phyloP scores from a whole-genome alignment of 768 basidiomycete species.

The Podaxis rugospora region DNA sequence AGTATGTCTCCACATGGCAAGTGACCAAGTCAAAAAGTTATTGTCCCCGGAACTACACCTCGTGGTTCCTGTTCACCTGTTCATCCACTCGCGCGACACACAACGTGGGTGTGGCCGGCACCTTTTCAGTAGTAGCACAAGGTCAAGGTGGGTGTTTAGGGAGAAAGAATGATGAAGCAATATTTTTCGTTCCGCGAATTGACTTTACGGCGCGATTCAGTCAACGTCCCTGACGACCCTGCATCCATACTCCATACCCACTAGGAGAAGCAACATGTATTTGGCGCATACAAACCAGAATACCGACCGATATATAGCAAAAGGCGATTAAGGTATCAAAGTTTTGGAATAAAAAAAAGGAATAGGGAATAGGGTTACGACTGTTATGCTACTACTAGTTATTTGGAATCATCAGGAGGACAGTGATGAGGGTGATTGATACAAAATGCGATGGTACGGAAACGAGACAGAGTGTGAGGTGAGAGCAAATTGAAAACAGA shows the following conservation, averaged over 20 bases:
- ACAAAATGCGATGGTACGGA: background rate
- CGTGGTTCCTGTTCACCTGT: background rate
- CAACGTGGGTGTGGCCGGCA: background rate
- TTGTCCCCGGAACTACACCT: background rate
- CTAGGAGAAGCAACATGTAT: background rate
- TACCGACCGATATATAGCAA: background rate
- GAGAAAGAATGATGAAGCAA: background rate
- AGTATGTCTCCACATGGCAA: slow-evolving; percentile 10
- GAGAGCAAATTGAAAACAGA: background rate
- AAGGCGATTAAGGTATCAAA: background rate
- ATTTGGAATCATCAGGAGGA: background rate
- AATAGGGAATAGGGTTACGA: background rate
- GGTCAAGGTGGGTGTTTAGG: background rate
- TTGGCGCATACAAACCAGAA: background rate
- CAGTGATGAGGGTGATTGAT: background rate
- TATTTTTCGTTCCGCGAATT: background rate
- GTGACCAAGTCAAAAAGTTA: background rate
- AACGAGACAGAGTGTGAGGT: background rate
- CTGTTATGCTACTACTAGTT: background rate
- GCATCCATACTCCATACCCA: background rate
- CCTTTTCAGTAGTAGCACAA: background rate
- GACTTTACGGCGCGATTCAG: background rate
- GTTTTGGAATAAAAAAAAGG: background rate
- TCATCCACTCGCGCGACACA: background rate
- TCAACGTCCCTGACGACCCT: background rate